Percentiles rank a stretch among this genome's conserved stretches.
phyloP scores from a whole-genome alignment of 352 stramenopile genomes.

The Hyaloperonospora arabidopsidis region DNA sequence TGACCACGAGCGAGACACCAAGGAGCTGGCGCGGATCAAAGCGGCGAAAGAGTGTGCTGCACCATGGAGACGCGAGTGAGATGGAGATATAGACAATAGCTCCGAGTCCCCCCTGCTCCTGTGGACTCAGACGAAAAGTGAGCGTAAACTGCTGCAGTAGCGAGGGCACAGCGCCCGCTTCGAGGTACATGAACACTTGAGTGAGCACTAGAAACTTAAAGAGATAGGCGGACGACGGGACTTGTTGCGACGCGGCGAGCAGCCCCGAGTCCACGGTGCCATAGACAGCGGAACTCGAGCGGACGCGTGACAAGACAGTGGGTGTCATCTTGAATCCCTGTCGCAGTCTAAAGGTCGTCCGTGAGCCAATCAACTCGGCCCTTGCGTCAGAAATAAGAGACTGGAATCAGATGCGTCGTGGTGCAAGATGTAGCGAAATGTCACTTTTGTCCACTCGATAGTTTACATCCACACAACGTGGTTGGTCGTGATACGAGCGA shows the following conservation, averaged over 20 bases:
- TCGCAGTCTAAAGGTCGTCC: too few relatives aligned
- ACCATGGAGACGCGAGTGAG: constrained; percentile 69
- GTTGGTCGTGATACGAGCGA: too few relatives aligned
- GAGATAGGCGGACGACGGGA: constrained; percentile 46
- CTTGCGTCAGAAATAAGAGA: too few relatives aligned
- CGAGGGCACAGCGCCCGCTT: constrained; percentile 76
- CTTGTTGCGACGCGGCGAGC: constrained; percentile 4
- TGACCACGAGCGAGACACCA: constrained; percentile 58
- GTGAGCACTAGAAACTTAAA: constrained; percentile 84
- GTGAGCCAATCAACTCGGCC: too few relatives aligned
- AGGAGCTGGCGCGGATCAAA: constrained; percentile 64
- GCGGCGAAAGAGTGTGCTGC: constrained; percentile 72
- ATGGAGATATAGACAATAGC: constrained; percentile 82
- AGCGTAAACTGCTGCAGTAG: constrained; percentile 77
- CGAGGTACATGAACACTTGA: constrained; percentile 83
- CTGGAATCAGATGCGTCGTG: too few relatives aligned
- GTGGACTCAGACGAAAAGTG: constrained; percentile 62
- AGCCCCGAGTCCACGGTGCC: constrained; percentile 21
- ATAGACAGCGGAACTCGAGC: constrained; percentile 23
- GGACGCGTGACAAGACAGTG: constrained; percentile 18
- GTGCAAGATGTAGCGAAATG: too few relatives aligned
- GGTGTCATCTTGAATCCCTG: constrained; percentile 14
- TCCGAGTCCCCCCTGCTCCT: constrained; percentile 75
- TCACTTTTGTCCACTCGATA: too few relatives aligned
- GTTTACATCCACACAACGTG: too few relatives aligned